Evolutionary conservation across 768 basidiomycete species (phyloP).

Genomic region (Coprinellus aureogranulatus): DNA sequence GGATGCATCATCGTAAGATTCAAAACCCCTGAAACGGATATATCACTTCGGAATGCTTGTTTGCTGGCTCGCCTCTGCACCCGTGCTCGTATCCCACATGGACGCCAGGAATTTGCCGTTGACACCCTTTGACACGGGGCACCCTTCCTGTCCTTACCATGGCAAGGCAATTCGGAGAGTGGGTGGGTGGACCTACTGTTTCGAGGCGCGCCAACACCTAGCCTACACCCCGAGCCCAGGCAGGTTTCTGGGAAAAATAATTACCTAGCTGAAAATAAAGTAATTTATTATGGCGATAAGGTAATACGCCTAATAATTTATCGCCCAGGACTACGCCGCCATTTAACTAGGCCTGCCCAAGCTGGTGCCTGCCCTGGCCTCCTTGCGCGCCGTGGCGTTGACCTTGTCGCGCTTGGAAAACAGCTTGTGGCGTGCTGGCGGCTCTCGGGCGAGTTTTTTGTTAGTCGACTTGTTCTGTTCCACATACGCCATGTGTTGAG

Average conservation of each 20-base stretch:
- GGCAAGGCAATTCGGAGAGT: not conserved
- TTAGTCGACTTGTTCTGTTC: constrained; percentile 92
- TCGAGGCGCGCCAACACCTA: not conserved
- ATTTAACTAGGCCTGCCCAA: not conserved
- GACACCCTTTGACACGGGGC: no score
- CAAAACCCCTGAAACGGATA: not conserved
- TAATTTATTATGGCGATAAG: not conserved
- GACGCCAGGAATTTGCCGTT: not conserved
- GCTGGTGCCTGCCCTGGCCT: constrained; percentile 25
- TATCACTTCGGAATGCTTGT: not conserved
- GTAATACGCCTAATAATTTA: no score
- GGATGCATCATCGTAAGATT: not conserved
- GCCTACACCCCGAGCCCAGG: not conserved
- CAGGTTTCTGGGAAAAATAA: not conserved
- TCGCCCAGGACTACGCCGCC: no score
- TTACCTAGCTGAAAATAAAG: not conserved
- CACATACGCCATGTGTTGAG: constrained; percentile 88
- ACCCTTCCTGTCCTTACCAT: no score
- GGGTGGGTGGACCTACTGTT: no score
- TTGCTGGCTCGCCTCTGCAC: no score
- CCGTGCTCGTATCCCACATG: not conserved
- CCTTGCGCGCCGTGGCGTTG: constrained; percentile 52
- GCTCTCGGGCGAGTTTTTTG: constrained; percentile 64
- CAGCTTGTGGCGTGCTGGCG: constrained; percentile 65
- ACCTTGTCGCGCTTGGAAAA: constrained; percentile 84